These are phyloP conservation scores for Dichotomocladium elegans DNA, from an alignment of 371 early-diverging fungal genomes.

Conservation along the genomic window DNA sequence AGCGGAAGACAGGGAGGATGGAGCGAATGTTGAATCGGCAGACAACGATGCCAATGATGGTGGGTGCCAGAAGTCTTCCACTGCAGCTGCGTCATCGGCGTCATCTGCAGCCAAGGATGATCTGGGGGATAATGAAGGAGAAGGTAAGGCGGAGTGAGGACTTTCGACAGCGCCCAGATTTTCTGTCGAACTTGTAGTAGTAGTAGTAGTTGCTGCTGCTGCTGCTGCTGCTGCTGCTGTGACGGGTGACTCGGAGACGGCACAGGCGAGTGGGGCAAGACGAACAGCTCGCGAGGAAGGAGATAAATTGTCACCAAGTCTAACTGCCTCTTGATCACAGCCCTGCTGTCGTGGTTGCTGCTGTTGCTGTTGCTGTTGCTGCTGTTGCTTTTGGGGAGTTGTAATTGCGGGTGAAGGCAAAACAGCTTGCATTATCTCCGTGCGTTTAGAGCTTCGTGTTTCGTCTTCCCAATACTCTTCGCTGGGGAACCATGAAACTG, in stretches of 20 bases:
- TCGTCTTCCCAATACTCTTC: constrained; percentile 11
- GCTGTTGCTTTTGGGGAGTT: neutral
- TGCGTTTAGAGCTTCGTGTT: constrained; percentile 1
- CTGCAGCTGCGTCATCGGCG: too few relatives aligned
- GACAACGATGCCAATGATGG: neutral
- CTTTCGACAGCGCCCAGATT: constrained; percentile 4
- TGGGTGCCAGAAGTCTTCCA: neutral
- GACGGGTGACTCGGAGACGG: too few relatives aligned
- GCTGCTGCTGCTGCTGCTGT: neutral
- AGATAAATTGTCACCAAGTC: neutral
- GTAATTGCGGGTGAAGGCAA: neutral
- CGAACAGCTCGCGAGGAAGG: neutral
- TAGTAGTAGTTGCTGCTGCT: neutral
- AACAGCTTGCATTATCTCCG: neutral
- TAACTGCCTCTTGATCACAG: neutral
- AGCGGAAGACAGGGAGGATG: neutral
- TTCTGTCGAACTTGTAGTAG: constrained; percentile 1
- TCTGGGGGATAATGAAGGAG: constrained; percentile 12
- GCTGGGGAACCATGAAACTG: constrained; percentile 8
- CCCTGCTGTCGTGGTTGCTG: neutral
- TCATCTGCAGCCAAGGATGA: constrained; percentile 1
- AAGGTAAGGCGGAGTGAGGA: constrained; percentile 16
- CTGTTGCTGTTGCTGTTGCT: neutral
- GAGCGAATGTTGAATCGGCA: neutral
- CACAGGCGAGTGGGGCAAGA: too few relatives aligned